Percentiles rank a stretch among this genome's conserved stretches.
Conservation (phyloP, 306 rosid genomes). For the Luffa aegyptiaca region DNA sequence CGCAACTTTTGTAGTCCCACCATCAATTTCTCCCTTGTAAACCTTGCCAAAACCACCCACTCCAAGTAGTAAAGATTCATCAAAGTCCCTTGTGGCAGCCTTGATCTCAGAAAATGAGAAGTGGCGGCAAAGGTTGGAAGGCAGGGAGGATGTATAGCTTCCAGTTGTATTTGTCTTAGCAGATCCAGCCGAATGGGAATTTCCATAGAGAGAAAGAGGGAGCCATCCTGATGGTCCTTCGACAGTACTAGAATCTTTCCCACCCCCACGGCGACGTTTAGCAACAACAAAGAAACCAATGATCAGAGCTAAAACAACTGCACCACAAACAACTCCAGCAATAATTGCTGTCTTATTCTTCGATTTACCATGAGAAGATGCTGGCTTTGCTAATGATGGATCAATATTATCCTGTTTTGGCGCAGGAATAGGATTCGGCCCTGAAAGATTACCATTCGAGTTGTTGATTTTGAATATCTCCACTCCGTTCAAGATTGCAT, state of each 20-base stretch:
- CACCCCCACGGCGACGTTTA: constrained; percentile 34
- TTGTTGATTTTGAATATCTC: constrained; percentile 79
- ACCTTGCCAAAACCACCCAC: constrained; percentile 99
- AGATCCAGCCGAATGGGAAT: constrained; percentile 83
- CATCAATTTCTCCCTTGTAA: constrained; percentile 84
- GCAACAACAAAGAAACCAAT: constrained; percentile 41
- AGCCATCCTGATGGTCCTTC: constrained; percentile 99
- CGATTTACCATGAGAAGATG: constrained; percentile 35
- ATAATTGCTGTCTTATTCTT: constrained; percentile 47
- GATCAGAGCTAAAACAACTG: constrained; percentile 39
- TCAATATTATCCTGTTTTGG: constrained; percentile 40
- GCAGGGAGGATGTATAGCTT: constrained; percentile 83
- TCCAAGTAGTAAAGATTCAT: constrained; percentile 84
- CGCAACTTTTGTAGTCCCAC: constrained; percentile 72
- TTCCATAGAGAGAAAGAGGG: constrained; percentile 85
- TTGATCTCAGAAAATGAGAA: constrained; percentile 94
- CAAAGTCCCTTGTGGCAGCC: constrained; percentile 84
- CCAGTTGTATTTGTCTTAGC: constrained; percentile 90
- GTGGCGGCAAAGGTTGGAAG: constrained; percentile 92
- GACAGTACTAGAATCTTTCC: constrained; percentile 55
- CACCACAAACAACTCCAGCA: constrained; percentile 66
- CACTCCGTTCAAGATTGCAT: constrained; percentile 68
- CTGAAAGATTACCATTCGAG: constrained; percentile 52
- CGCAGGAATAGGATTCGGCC: constrained; percentile 61
- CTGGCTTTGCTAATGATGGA: constrained; percentile 30